Conservation (phyloP, 768 basidiomycete genomes). For the Xanthoconium purpureum region DNA sequence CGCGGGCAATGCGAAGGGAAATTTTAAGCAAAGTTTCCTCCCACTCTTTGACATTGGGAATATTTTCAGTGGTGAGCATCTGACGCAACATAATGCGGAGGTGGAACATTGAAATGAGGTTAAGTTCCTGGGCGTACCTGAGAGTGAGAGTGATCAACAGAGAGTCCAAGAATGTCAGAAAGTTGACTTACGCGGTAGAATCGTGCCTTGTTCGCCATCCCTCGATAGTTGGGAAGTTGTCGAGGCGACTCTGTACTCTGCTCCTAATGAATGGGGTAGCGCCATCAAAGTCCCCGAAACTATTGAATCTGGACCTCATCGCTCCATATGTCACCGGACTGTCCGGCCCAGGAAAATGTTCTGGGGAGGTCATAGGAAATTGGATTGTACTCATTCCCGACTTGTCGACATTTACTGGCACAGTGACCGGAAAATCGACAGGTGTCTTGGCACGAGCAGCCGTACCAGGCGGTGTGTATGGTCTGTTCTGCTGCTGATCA, state of each 20-base stretch:
- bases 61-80: slow-evolving; percentile 76
- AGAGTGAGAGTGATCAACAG: neutral
- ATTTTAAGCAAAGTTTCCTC: slow-evolving; percentile 78
- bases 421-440: slow-evolving; percentile 54
- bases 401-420: slow-evolving; percentile 50
- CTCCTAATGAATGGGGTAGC: slow-evolving; percentile 81
- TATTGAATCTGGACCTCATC: slow-evolving; percentile 62
- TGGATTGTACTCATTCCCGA: slow-evolving; percentile 66
- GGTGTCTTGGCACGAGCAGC: slow-evolving; percentile 48
- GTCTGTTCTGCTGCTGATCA: slow-evolving; percentile 36
- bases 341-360: slow-evolving; percentile 48
- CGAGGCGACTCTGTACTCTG: slow-evolving; percentile 76
- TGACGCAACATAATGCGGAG: slow-evolving; percentile 89
- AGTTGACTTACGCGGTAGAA: slow-evolving; percentile 74
- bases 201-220: slow-evolving; percentile 87
- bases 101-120: slow-evolving; percentile 83
- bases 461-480: slow-evolving; percentile 25
- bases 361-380: slow-evolving; percentile 78
- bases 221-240: slow-evolving; percentile 52
- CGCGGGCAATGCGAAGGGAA: slow-evolving; percentile 81
- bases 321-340: slow-evolving; percentile 51
- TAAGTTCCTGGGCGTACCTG: slow-evolving; percentile 82
- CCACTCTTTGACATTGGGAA: slow-evolving; percentile 86
- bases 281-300: slow-evolving; percentile 70
- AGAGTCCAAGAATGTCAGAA: neutral